Evolutionary conservation across 805 yeast species (phyloP), one percentile per base, ranked within the genome.

Genomic region (Metschnikowia dekortorum): DNA sequence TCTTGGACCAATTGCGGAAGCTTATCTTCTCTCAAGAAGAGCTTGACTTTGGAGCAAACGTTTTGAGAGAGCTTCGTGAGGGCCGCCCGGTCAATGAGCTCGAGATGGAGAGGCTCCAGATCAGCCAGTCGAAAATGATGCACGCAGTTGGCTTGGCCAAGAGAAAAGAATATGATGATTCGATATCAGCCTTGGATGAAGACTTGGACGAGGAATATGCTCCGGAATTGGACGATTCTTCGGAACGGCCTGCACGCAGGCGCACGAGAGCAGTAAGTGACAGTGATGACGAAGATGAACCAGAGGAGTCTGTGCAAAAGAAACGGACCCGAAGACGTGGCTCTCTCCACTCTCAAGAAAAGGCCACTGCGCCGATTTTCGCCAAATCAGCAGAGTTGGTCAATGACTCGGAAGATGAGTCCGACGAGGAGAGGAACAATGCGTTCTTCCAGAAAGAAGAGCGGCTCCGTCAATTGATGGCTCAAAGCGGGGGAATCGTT

Each of bases 331-430:
- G 54, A 22, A 37, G 46, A 10, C 45, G 38, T 7, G 44, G 46
- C 28, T 39, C 22, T 16, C 44, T 31, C 5, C 47, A 35, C 32
- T 35, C 46, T 30, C 49, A 48, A 30, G 47, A 38, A 9, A 45
- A 42, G 13, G 36, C 16, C n/a, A 45, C 31, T 11, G 45, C 8
- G 26, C 34, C 43, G 34, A 22, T 38, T 8, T 34, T 50, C n/a
- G 16, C 26, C n/a, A 47, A 47, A 28, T 84, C 89, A 1, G 67
- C 83, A 4, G 82, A 78, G 49, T 78, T 66, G 55, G 77, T 85
- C 42, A 70, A 70, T 46, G 84, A 78, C 47, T 82, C 87, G 2
- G 89, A 84, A 60, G 87, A 83, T 58, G 83, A 77, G 9, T 73
- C 80, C 5, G 88, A 83, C 58, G 81, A 73, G 11, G 88, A 82